These are phyloP conservation scores for Calonectria hawksworthii DNA, from an alignment of 2,329 filamentous ascomycete species.

Conservation along the genomic window DNA sequence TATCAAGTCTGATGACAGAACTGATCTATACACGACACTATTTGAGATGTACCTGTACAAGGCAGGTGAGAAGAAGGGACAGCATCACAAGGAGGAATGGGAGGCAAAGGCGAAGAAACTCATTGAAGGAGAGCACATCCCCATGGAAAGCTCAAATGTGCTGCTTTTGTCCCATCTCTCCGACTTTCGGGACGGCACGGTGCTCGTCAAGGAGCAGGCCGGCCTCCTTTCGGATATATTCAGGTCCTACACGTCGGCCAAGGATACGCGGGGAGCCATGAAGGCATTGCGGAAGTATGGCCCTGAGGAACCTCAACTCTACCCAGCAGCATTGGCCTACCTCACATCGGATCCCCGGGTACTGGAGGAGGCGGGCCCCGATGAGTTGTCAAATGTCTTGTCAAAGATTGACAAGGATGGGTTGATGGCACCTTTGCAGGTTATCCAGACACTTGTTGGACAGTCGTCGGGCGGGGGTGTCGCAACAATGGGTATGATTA, in stretches of 20 bases:
- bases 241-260: constrained; percentile 92
- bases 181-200: constrained; percentile 90
- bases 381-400: constrained; percentile 85
- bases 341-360: constrained; percentile 88
- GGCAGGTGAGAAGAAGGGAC: constrained; percentile 80
- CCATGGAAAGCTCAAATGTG: constrained; percentile 95
- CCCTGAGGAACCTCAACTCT: constrained; percentile 89
- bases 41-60: constrained; percentile 99
- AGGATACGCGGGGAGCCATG: constrained; percentile 92
- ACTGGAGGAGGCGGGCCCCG: constrained; percentile 85
- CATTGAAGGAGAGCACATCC: constrained; percentile 83
- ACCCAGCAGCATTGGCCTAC: constrained; percentile 92
- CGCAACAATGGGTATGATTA: constrained; percentile 97
- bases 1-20: constrained; percentile 80
- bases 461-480: constrained; percentile 69
- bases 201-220: constrained; percentile 93
- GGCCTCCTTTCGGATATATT: constrained; percentile 96
- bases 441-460: constrained; percentile 91
- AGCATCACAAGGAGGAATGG: constrained; percentile 81
- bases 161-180: constrained; percentile 92
- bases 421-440: constrained; percentile 95
- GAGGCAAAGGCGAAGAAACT: constrained; percentile 91
- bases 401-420: constrained; percentile 90
- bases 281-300: constrained; percentile 93
- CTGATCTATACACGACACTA: constrained; percentile 92